phyloP scores from a whole-genome alignment of 2,329 filamentous ascomycete species.

The Aureobasidium sp. region DNA sequence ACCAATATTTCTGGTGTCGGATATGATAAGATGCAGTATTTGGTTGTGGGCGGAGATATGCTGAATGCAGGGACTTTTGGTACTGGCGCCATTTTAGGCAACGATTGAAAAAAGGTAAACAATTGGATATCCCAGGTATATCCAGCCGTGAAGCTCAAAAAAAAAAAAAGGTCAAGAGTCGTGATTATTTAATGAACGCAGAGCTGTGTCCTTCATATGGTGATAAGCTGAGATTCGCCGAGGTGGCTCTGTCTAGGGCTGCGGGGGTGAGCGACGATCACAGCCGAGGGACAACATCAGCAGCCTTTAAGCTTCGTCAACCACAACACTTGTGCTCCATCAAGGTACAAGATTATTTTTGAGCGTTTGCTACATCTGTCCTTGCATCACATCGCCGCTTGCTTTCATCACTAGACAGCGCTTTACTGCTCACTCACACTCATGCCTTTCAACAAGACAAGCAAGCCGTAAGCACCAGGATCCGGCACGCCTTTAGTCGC shows the following conservation, averaged over 20 bases:
- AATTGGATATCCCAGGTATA: neutral
- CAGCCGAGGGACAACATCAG: conserved; percentile 1
- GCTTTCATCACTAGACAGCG: neutral
- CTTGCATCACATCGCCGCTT: neutral
- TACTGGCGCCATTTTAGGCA: neutral
- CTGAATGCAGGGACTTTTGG: neutral
- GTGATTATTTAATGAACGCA: no score
- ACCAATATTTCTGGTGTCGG: conserved; percentile 28
- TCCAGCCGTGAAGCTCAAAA: neutral
- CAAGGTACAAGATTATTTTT: neutral
- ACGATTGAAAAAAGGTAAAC: neutral
- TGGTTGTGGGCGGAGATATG: conserved; percentile 18
- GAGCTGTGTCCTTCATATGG: neutral
- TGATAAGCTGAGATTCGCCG: neutral
- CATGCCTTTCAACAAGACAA: conserved; percentile 31
- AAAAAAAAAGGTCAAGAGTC: neutral
- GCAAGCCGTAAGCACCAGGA: conserved; percentile 32
- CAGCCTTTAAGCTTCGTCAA: neutral
- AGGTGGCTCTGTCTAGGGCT: conserved; percentile 3
- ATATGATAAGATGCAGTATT: conserved; percentile 26
- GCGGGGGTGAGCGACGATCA: conserved; percentile 6
- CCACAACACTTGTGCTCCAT: neutral
- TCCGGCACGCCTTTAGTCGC: conserved; percentile 31
- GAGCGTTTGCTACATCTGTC: neutral
- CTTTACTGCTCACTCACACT: neutral